Percentiles rank a stretch among this genome's conserved stretches.
phyloP scores from a whole-genome alignment of 2,329 filamentous ascomycete genomes.

The Fusarium fujikuroi region DNA sequence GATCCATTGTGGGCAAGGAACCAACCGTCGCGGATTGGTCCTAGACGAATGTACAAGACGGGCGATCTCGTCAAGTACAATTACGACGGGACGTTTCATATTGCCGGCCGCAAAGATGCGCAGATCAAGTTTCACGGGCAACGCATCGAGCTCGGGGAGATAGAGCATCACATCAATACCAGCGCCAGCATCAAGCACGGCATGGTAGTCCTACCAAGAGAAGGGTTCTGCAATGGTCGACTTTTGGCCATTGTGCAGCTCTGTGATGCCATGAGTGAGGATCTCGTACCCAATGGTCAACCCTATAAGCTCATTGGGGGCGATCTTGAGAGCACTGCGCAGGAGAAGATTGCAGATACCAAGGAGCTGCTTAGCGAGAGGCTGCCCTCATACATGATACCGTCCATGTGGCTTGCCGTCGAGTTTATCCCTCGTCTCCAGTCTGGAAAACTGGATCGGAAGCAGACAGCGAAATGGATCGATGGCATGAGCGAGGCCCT shows the following conservation, averaged over 20 bases:
- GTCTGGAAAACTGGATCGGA: conserved; percentile 39
- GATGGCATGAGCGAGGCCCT: conserved; percentile 20
- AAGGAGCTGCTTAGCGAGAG: conserved; percentile 28
- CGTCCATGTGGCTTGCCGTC: conserved; percentile 33
- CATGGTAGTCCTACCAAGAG: conserved; percentile 28
- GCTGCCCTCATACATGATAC: conserved; percentile 38
- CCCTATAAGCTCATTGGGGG: conserved; percentile 24
- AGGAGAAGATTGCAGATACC: conserved; percentile 7
- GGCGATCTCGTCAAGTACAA: conserved; percentile 44
- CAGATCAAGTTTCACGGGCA: conserved; percentile 51
- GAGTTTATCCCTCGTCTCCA: conserved; percentile 35
- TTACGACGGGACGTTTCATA: conserved; percentile 39
- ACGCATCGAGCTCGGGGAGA: conserved; percentile 48
- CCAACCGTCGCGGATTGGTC: not conserved
- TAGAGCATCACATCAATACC: conserved; percentile 45
- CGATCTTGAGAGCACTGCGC: not conserved
- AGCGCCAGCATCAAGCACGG: conserved; percentile 36
- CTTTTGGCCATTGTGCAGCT: conserved; percentile 30
- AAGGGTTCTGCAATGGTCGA: conserved; percentile 29
- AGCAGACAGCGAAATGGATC: conserved; percentile 24
- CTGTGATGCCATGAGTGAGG: not conserved
- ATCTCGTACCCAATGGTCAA: conserved; percentile 11
- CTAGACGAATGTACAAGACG: conserved; percentile 36
- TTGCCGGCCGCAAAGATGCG: conserved; percentile 43
- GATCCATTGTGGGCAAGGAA: conserved; percentile 21